Conservation (phyloP, 2,329 filamentous ascomycete species). For the Epichloe uncinata region DNA sequence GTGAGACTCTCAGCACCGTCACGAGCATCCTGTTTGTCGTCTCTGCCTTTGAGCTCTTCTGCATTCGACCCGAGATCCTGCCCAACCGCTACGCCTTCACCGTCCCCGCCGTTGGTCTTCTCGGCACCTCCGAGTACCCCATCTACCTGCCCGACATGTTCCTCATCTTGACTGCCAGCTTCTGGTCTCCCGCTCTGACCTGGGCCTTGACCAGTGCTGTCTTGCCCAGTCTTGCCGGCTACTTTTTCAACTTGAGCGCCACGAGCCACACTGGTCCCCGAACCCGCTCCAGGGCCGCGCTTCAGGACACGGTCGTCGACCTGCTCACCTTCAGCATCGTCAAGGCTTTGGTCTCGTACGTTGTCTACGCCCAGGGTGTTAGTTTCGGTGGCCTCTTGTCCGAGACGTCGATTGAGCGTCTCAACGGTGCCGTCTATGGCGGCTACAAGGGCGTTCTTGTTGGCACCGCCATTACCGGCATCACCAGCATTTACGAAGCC, state of each 20-base stretch:
- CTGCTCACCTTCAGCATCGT: constrained; percentile 81
- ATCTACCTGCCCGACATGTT: constrained; percentile 72
- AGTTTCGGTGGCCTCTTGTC: constrained; percentile 50
- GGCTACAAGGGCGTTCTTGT: constrained; percentile 58
- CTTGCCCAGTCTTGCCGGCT: constrained; percentile 59
- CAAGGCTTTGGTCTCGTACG: constrained; percentile 70
- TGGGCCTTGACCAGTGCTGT: constrained; percentile 64
- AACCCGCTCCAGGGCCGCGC: constrained; percentile 26
- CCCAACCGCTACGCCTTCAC: constrained; percentile 61
- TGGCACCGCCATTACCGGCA: constrained; percentile 51
- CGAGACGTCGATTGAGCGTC: constrained; percentile 43
- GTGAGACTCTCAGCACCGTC: constrained; percentile 59
- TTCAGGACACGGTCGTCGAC: constrained; percentile 53
- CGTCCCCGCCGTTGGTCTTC: constrained; percentile 44
- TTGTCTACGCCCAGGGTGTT: constrained; percentile 60
- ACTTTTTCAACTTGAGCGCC: constrained; percentile 78
- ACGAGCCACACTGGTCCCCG: constrained; percentile 29
- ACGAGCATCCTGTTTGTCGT: constrained; percentile 57
- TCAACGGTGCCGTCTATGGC: constrained; percentile 55
- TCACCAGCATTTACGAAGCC: constrained; percentile 66
- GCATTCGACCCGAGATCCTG: constrained; percentile 57
- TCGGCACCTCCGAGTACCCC: constrained; percentile 44
- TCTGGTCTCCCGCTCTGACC: constrained; percentile 71
- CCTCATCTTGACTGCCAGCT: constrained; percentile 57
- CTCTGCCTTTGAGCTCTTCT: constrained; percentile 54